Evolutionary conservation across 768 basidiomycete species (phyloP).

Genomic region (Hericium alpestre): DNA sequence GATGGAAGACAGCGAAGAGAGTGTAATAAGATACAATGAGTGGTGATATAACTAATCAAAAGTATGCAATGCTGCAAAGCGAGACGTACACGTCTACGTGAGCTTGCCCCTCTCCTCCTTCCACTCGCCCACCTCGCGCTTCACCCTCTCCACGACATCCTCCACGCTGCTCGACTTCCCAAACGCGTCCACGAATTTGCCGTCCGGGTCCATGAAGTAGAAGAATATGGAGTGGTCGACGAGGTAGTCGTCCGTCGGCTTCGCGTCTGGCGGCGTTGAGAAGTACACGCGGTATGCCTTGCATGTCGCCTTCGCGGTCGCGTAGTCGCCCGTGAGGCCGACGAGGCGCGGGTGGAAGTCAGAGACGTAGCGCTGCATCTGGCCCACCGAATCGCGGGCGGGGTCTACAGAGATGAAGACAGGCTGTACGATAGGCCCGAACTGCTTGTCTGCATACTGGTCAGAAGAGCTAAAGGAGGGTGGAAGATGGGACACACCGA

Average conservation of each 20-base stretch:
- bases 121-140: slow-evolving; percentile 38
- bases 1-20: background rate
- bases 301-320: slow-evolving; percentile 76
- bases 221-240: slow-evolving; percentile 97
- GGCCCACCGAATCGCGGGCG: slow-evolving; percentile 64
- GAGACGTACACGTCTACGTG: background rate
- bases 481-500: slow-evolving; percentile 41
- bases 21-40: background rate
- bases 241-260: slow-evolving; percentile 86
- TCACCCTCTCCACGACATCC: slow-evolving; percentile 56
- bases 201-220: slow-evolving; percentile 94
- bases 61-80: background rate
- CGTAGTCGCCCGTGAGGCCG: slow-evolving; percentile 83
- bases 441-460: slow-evolving; percentile 44
- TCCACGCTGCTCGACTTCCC: slow-evolving; percentile 68
- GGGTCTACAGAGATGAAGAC: slow-evolving; percentile 97
- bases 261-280: slow-evolving; percentile 84
- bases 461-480: background rate
- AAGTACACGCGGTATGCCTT: slow-evolving; percentile 98
- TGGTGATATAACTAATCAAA: background rate
- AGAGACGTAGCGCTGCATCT: slow-evolving; percentile 51
- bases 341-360: slow-evolving; percentile 91
- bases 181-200: slow-evolving; percentile 93
- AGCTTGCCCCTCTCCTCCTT: slow-evolving; percentile 23
- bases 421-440: slow-evolving; percentile 69